These are phyloP conservation scores for Pythium vanterpoolii DNA, from an alignment of 352 stramenopile species.

Conservation along the genomic window DNA sequence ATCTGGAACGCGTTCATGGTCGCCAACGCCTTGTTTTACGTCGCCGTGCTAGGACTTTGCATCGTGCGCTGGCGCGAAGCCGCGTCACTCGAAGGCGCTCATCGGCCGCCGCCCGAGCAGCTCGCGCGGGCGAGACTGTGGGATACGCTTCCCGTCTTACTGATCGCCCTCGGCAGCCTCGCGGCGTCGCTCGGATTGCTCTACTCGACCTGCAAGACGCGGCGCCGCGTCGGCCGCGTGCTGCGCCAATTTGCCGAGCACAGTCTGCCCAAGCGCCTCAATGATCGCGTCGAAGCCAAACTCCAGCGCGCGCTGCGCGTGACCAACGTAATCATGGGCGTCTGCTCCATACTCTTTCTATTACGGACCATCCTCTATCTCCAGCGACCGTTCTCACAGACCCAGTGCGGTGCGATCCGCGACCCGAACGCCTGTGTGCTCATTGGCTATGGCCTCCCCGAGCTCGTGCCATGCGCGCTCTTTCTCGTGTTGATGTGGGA, in stretches of 20 bases:
- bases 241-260: constrained; percentile 44
- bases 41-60: constrained; percentile 54
- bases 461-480: constrained; percentile 68
- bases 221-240: constrained; percentile 61
- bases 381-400: constrained; percentile 70
- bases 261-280: constrained; percentile 36
- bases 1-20: constrained; percentile 76
- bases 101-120: constrained; percentile 10
- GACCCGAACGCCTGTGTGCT: constrained; percentile 63
- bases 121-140: constrained; percentile 32
- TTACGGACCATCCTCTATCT: constrained; percentile 80
- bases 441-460: constrained; percentile 66
- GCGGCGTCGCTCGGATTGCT: constrained; percentile 62
- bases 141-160: constrained; percentile 53
- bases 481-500: constrained; percentile 88
- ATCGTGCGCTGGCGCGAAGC: constrained; percentile 33
- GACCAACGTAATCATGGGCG: constrained; percentile 67
- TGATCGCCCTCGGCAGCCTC: constrained; percentile 69
- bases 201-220: constrained; percentile 78
- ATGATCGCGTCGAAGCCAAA: constrained; percentile 61
- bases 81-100: constrained; percentile 3
- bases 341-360: constrained; percentile 63
- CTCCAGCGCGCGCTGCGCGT: constrained; percentile 74
- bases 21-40: constrained; percentile 76
- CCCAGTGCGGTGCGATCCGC: constrained; percentile 60